Evolutionary conservation across 805 yeast species (phyloP), one percentile per base, ranked within the genome.

Genomic region (Suhomyces faveliae): DNA sequence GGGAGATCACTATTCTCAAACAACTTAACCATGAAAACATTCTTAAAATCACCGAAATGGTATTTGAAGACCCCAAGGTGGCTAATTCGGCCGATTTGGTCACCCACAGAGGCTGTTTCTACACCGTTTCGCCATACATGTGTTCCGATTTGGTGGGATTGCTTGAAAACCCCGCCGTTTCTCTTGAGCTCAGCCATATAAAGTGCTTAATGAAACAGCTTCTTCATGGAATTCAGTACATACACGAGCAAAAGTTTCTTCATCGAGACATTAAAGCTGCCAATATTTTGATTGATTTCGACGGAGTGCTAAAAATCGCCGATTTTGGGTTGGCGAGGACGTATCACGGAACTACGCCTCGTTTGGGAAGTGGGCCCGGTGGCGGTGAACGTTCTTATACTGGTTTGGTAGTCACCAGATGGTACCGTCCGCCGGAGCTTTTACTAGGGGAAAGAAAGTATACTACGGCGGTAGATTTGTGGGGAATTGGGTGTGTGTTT

Each of bases 231-330:
- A 76, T 94, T 33, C 81, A 87, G 50, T 94, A 84, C 60, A 80
- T 94, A 24, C 99, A 94, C 61, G 66, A 70, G 9, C 69, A 73
- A 33, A 66, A 70, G 22, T 80, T 71, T 54, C 70, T 80, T 49
- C 99, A 94, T 64, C 77, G 99, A 48, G 99, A 94, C 61, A 88
- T 94, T 49, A 94, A 94, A 66, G 90, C 98, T 0, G 96, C 99
- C n/a, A 94, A 94, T 59, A 87, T 94, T 27, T 76, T 94, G 33
- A 77, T 94, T 7, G 91, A 87, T 58, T 79, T 75, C 45, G 70
- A 75, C 44, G 99, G 99, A 0, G 70, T 81, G 7, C 73, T 95
- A 33, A 92, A 92, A 60, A 81, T 94, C 41, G 99, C 97, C 2
- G 99, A 94, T 68, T 95, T 94, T 64, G 99, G 99, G 1, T 73